A percentile compares a stretch with the other conserved stretches of the same genome.
Conservation (phyloP, 139 green algal genomes). For the Mesotaenium endlicherianum region DNA sequence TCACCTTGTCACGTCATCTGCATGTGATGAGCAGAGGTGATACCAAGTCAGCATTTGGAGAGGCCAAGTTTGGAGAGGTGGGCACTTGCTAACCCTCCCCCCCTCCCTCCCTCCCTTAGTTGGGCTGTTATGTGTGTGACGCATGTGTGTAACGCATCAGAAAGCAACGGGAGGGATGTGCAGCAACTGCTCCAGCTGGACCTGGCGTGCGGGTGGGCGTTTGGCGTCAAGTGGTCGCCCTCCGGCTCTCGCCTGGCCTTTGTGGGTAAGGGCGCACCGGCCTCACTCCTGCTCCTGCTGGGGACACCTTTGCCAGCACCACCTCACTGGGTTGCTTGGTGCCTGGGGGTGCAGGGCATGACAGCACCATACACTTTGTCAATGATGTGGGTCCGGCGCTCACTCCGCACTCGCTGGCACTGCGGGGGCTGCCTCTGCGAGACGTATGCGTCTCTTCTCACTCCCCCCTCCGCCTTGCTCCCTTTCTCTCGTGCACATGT, state of each 20-base stretch:
- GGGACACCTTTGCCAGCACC: background rate
- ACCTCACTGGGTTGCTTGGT: background rate
- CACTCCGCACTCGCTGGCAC: background rate
- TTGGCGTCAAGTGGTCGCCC: conserved; percentile 37
- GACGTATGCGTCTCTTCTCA: conserved; percentile 9
- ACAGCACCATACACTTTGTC: conserved; percentile 38
- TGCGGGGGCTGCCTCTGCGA: conserved; percentile 7
- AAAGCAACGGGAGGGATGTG: too few species aligned
- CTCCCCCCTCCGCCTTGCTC: background rate
- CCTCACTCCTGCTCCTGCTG: background rate
- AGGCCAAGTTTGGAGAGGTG: conserved; percentile 35
- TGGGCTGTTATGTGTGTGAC: background rate
- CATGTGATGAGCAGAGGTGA: background rate
- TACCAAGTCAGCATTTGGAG: background rate
- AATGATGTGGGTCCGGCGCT: conserved; percentile 12
- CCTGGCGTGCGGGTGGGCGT: conserved; percentile 18
- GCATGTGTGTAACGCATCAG: too few species aligned
- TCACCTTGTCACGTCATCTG: background rate
- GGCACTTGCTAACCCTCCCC: background rate
- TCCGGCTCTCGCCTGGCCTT: conserved; percentile 28
- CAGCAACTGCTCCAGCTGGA: conserved; percentile 39
- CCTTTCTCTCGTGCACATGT: background rate
- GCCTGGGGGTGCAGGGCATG: conserved; percentile 8
- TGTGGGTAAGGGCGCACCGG: conserved; percentile 1
- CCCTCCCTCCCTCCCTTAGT: background rate